Conservation (phyloP, 164 flowering plant genomes). For the Amborella trichopoda region DNA sequence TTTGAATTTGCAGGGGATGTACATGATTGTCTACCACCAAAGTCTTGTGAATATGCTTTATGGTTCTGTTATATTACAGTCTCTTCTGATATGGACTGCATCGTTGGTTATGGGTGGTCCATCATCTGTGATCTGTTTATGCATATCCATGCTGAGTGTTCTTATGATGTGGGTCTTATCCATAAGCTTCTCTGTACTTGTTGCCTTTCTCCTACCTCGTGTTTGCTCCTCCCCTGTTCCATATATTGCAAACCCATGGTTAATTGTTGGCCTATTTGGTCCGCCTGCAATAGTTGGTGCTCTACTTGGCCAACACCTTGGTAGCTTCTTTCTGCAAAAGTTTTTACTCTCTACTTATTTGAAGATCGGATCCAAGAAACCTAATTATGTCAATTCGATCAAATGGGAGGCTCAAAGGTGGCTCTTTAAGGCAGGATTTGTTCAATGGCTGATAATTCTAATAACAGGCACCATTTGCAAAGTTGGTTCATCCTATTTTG, state of each 20-base stretch:
- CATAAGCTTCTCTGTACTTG: slow-evolving; percentile 42
- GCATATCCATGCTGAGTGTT: slow-evolving; percentile 51
- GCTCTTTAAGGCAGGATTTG: slow-evolving; percentile 75
- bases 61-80: slow-evolving; percentile 66
- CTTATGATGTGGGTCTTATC: slow-evolving; percentile 71
- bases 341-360: slow-evolving; percentile 30
- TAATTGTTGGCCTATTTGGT: slow-evolving; percentile 70
- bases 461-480: slow-evolving; percentile 51
- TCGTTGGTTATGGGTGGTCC: slow-evolving; percentile 80
- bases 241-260: slow-evolving; percentile 71
- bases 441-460: slow-evolving; percentile 77
- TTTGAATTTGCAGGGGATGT: slow-evolving; percentile 52
- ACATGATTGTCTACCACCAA: slow-evolving; percentile 70
- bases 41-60: slow-evolving; percentile 67
- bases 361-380: slow-evolving; percentile 20
- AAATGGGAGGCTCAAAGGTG: slow-evolving; percentile 91
- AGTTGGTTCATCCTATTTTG: slow-evolving; percentile 75
- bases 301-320: slow-evolving; percentile 71
- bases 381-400: slow-evolving; percentile 27
- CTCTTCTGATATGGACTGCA: slow-evolving; percentile 58
- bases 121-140: slow-evolving; percentile 49
- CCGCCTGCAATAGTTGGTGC: slow-evolving; percentile 91
- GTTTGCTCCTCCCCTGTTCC: slow-evolving; percentile 66
- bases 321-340: slow-evolving; percentile 42
- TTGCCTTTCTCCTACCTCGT: slow-evolving; percentile 57